Conservation (phyloP, 1,284 basidiomycete species). For the Irpex sp. region DNA sequence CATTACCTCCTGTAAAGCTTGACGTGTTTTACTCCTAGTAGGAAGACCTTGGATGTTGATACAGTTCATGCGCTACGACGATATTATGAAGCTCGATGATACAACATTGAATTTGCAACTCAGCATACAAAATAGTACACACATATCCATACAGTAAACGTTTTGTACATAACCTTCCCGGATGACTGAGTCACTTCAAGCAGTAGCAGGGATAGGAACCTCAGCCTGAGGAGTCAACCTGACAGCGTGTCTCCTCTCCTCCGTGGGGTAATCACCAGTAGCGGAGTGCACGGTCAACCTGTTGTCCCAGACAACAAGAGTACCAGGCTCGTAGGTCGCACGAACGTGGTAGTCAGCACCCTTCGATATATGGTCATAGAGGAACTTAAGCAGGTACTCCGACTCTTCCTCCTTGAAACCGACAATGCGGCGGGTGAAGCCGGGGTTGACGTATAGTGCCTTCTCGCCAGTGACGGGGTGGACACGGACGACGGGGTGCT, state of each 20-base stretch:
- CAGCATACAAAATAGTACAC: neutral
- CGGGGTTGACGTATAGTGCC: constrained; percentile 60
- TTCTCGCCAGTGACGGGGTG: constrained; percentile 71
- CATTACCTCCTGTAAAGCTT: neutral
- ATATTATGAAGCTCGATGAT: neutral
- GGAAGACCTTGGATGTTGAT: neutral
- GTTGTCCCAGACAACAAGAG: constrained; percentile 53
- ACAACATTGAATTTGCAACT: neutral
- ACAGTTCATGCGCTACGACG: too few species aligned
- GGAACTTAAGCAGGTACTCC: constrained; percentile 58
- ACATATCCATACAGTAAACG: neutral
- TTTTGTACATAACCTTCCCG: neutral
- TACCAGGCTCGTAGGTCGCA: constrained; percentile 39
- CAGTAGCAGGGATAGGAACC: constrained; percentile 36
- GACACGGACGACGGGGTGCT: constrained; percentile 50
- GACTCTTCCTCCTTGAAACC: constrained; percentile 68
- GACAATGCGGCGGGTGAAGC: constrained; percentile 62
- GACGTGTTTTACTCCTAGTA: neutral
- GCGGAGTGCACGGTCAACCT: constrained; percentile 49
- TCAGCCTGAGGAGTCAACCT: constrained; percentile 54
- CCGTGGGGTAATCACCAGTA: constrained; percentile 40
- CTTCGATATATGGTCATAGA: constrained; percentile 51
- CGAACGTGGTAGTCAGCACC: constrained; percentile 46
- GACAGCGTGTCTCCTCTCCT: constrained; percentile 44
- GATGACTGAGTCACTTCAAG: neutral